phyloP scores from a whole-genome alignment of 257 asterid species.

The Gentiana macrophylla region DNA sequence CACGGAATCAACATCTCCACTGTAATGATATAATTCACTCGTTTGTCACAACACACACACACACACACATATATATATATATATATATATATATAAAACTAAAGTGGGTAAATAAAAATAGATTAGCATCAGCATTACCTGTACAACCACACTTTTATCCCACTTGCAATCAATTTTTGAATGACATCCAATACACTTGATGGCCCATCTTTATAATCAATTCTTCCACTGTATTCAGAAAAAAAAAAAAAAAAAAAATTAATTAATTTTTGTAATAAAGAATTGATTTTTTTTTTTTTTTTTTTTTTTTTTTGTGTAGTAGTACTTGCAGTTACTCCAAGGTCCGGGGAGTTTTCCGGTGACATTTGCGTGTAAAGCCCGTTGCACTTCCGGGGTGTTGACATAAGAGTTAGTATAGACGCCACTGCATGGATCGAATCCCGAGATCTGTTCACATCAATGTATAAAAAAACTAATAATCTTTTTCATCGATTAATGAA shows the following conservation, averaged over 20 bases:
- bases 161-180: conserved; percentile 6
- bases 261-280: too few relatives aligned
- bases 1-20: conserved; percentile 48
- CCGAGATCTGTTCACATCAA: conserved; percentile 17
- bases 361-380: conserved; percentile 37
- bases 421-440: conserved; percentile 46
- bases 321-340: too few relatives aligned
- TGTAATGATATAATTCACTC: conserved; percentile 11
- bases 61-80: too few relatives aligned
- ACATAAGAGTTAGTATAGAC: conserved; percentile 25
- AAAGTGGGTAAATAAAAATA: background rate
- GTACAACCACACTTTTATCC: conserved; percentile 11
- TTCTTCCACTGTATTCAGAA: background rate
- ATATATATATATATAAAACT: too few relatives aligned
- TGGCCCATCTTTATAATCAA: background rate
- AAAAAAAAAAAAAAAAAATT: too few relatives aligned
- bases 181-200: conserved; percentile 3
- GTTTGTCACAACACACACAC: too few relatives aligned
- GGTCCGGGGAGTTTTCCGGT: conserved; percentile 3
- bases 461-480: background rate
- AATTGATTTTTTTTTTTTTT: too few relatives aligned
- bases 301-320: too few relatives aligned
- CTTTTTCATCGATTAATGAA: too few relatives aligned
- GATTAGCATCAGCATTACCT: background rate
- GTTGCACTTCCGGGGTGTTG: conserved; percentile 40